These are phyloP conservation scores for Hypoxylon lienhwacheense DNA, from an alignment of 495 filamentous ascomycete genomes.

Conservation along the genomic window DNA sequence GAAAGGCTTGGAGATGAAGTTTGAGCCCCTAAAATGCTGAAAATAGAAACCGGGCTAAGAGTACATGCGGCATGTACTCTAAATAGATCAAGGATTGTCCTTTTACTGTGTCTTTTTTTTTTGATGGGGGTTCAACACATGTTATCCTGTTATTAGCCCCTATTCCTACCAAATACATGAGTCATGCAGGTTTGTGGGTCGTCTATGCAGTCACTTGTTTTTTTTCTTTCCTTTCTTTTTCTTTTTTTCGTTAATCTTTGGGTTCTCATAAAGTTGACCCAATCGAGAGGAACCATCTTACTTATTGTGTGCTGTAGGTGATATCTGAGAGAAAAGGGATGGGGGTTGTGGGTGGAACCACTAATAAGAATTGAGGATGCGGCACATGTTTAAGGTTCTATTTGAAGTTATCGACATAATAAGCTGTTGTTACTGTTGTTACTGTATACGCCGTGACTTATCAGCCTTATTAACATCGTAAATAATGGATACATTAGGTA, in stretches of 20 bases:
- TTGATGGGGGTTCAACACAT: slow-evolving; percentile 1
- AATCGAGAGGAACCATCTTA: slow-evolving; percentile 19
- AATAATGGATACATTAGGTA: background rate
- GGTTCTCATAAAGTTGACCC: slow-evolving; percentile 6
- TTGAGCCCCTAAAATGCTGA: too few species aligned
- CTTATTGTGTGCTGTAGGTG: background rate
- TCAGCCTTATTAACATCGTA: background rate
- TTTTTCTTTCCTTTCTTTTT: too few species aligned
- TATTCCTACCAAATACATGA: slow-evolving; percentile 13
- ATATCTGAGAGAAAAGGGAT: slow-evolving; percentile 13
- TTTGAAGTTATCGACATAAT: slow-evolving; percentile 8
- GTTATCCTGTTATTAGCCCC: slow-evolving; percentile 10
- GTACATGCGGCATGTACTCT: too few species aligned
- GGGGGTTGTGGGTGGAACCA: slow-evolving; percentile 10
- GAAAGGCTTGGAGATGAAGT: too few species aligned
- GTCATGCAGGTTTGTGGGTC: too few species aligned
- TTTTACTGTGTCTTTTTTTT: too few species aligned
- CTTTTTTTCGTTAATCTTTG: too few species aligned
- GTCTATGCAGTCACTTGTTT: slow-evolving; percentile 1
- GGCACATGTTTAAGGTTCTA: slow-evolving; percentile 12
- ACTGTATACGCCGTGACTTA: too few species aligned
- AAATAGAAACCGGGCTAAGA: slow-evolving; percentile 8
- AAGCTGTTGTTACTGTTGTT: background rate
- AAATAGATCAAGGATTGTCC: too few species aligned
- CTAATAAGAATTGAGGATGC: slow-evolving; percentile 13